These are phyloP conservation scores for Colletotrichum sp. DNA, from an alignment of 2,329 filamentous ascomycete genomes.

Conservation along the genomic window DNA sequence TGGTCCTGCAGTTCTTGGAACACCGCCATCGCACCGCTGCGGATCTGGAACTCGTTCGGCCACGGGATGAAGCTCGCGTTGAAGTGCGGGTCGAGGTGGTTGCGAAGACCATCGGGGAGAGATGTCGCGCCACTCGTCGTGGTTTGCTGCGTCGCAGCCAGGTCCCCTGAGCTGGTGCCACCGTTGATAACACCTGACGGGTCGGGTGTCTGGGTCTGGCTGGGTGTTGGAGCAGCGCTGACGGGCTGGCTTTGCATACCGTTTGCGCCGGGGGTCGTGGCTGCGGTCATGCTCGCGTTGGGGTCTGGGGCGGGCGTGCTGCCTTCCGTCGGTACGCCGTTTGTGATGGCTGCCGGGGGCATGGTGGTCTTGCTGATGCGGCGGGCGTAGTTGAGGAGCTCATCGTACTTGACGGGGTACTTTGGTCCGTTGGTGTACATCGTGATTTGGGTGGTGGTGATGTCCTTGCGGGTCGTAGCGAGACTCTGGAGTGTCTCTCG, in stretches of 20 bases:
- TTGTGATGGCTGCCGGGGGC: slow-evolving; percentile 63
- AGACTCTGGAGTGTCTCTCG: slow-evolving; percentile 73
- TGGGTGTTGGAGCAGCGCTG: slow-evolving; percentile 27
- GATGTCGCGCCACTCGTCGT: slow-evolving; percentile 36
- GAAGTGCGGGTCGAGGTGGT: slow-evolving; percentile 60
- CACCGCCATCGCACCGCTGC: slow-evolving; percentile 68
- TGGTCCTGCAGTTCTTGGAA: slow-evolving; percentile 66
- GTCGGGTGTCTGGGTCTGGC: slow-evolving; percentile 22
- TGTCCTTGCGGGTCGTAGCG: slow-evolving; percentile 74
- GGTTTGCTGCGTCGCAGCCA: slow-evolving; percentile 35
- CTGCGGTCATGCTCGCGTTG: slow-evolving; percentile 12
- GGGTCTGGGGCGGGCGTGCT: slow-evolving; percentile 15
- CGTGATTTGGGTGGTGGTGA: slow-evolving; percentile 67
- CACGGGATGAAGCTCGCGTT: slow-evolving; percentile 75
- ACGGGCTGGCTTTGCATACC: slow-evolving; percentile 20
- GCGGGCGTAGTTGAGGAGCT: slow-evolving; percentile 78
- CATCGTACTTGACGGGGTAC: slow-evolving; percentile 69
- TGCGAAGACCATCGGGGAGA: slow-evolving; percentile 53
- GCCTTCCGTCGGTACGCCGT: slow-evolving; percentile 33
- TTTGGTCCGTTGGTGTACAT: slow-evolving; percentile 55
- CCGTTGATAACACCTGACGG: slow-evolving; percentile 18
- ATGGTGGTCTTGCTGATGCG: slow-evolving; percentile 82
- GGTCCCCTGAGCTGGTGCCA: slow-evolving; percentile 25
- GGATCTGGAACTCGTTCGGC: slow-evolving; percentile 75
- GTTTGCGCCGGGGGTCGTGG: slow-evolving; percentile 8